Base-by-base conservation (phyloP, 1,284 basidiomycete species). In the Ustilago tritici region DNA sequence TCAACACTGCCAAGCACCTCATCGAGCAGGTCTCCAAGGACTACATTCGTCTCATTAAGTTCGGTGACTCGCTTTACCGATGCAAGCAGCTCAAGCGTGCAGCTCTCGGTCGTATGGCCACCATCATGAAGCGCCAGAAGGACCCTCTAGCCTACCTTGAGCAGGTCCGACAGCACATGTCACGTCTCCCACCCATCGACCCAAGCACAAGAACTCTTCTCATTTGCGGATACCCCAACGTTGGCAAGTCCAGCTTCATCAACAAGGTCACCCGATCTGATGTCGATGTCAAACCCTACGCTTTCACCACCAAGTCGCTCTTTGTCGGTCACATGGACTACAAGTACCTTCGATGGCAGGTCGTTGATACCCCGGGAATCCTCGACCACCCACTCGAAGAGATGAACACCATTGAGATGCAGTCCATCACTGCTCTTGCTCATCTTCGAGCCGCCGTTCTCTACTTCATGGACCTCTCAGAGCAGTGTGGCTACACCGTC, bases 401-500 rank as follows among this genome's bases (percentile, higher is more conserved):
- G 74, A 86, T 86, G 84, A 86, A 86, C 75, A 86, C 84, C 36
- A 86, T 86, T 65, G 84, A 86, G 71, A 86, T 86, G 84, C 84
- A 86, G 73, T 83, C 82, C 66, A 86, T 86, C 74, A 86, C 84
- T 17, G 84, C 84, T 0, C 79, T 86, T 3, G 84, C 84, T 7
- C 84, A 86, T 54, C 68, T 86, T 34, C 81, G 84, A n/a, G 70
- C 82, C 4, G 83, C 84, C 9, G 77, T 86, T 10, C 77, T 86
- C 34, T 86, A 86, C 79, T 86, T 86, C 66, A 86, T 86, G 84
- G 84, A 86, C 47, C 80, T 86, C 11, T 82, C 81, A 35, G 84
- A 86, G 65, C 84, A 86, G 73, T 86, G 84, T 55, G 84, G 84
- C 38, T 86, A 86, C 69, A 81, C 84, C 14, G 71, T 86, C 63